These are phyloP conservation scores for Monilinia vaccinii-corymbosi DNA, from an alignment of 2,329 filamentous ascomycete species.

Conservation along the genomic window DNA sequence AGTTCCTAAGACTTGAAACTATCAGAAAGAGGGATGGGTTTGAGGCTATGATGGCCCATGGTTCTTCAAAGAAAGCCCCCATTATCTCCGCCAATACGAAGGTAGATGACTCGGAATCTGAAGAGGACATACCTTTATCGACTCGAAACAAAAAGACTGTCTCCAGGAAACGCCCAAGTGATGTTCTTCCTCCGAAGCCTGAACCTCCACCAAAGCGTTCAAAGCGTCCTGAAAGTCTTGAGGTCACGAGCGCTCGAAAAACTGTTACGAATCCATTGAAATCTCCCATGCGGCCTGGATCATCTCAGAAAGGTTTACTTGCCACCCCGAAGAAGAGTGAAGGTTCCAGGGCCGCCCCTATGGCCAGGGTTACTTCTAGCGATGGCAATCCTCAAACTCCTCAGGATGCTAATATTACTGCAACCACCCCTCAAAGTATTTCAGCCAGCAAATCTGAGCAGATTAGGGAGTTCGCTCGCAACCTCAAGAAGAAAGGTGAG, in stretches of 20 bases:
- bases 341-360: constrained; percentile 28
- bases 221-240: constrained; percentile 28
- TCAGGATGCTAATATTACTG: constrained; percentile 24
- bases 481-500: constrained; percentile 29
- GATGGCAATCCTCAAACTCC: constrained; percentile 35
- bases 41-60: constrained; percentile 8
- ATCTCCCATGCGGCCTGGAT: constrained; percentile 26
- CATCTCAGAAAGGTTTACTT: constrained; percentile 24
- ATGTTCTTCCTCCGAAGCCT: constrained; percentile 18
- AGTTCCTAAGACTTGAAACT: constrained; percentile 10
- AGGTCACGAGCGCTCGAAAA: constrained; percentile 30
- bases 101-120: constrained; percentile 11
- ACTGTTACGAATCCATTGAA: constrained; percentile 30
- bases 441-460: constrained; percentile 9
- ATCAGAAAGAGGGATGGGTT: constrained; percentile 13
- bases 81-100: not conserved
- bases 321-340: constrained; percentile 36
- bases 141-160: constrained; percentile 3
- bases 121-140: constrained; percentile 16
- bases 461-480: constrained; percentile 15
- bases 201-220: constrained; percentile 29
- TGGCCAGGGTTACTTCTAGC: constrained; percentile 33
- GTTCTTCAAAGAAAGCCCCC: not conserved
- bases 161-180: constrained; percentile 22
- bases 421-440: constrained; percentile 25